phyloP scores from a whole-genome alignment of 2,329 filamentous ascomycete species.

The Sporothrix brunneoviolacea region DNA sequence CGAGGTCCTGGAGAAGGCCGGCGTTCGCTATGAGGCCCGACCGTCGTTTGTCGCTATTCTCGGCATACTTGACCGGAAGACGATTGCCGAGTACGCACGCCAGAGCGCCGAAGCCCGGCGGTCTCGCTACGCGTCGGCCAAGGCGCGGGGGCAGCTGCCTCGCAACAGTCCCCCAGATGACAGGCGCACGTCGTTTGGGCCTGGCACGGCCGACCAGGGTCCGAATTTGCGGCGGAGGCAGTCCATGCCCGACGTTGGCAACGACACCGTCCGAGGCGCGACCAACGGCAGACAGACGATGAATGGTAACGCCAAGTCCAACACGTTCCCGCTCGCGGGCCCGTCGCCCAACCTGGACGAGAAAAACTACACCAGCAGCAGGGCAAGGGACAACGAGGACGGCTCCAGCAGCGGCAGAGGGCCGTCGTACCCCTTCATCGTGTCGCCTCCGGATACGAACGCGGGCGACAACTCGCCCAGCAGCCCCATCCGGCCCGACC shows the following conservation, averaged over 20 bases:
- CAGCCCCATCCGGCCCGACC: slow-evolving; percentile 26
- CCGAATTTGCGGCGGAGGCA: not conserved
- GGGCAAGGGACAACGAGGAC: slow-evolving; percentile 1
- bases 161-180: not conserved
- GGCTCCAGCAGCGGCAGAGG: slow-evolving; percentile 1
- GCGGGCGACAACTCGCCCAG: slow-evolving; percentile 19
- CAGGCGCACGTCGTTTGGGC: not conserved
- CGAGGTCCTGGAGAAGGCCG: slow-evolving; percentile 48
- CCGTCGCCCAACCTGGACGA: not conserved
- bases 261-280: not conserved
- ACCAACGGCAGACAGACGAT: not conserved
- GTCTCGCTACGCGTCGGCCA: slow-evolving; percentile 8
- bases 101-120: slow-evolving; percentile 41
- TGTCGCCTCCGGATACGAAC: slow-evolving; percentile 19
- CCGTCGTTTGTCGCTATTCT: slow-evolving; percentile 55
- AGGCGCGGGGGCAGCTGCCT: too few species aligned
- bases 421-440: slow-evolving; percentile 35
- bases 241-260: slow-evolving; percentile 15
- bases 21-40: slow-evolving; percentile 53
- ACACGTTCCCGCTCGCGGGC: slow-evolving; percentile 7
- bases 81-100: slow-evolving; percentile 47
- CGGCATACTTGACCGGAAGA: slow-evolving; percentile 44
- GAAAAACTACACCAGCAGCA: not conserved
- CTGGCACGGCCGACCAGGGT: not conserved
- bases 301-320: not conserved